Percentiles rank a stretch among this genome's conserved stretches.
phyloP scores from a whole-genome alignment of 345 rosid species.

The Geranium brycei region DNA sequence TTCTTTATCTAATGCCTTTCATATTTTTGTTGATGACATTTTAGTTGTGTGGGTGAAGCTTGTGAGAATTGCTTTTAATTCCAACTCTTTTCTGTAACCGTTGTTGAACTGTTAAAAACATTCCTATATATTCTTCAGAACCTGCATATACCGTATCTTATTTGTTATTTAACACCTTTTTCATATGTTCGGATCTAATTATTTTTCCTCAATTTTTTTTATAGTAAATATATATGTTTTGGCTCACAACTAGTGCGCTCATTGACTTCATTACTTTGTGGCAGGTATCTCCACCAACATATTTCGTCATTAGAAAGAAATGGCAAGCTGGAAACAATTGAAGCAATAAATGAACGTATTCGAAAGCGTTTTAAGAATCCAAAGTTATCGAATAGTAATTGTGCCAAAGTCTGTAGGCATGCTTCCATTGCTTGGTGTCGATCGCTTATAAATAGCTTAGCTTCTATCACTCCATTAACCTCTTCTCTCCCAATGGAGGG shows the following conservation, averaged over 20 bases:
- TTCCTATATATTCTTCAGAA: too few relatives aligned
- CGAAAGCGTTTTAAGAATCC: constrained; percentile 91
- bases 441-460: constrained; percentile 56
- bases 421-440: constrained; percentile 93
- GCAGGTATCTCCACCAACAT: constrained; percentile 64
- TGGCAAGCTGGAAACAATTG: constrained; percentile 70
- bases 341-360: constrained; percentile 73
- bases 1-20: too few relatives aligned
- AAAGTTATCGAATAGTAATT: constrained; percentile 58
- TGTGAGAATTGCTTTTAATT: too few relatives aligned
- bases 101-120: too few relatives aligned
- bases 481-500: constrained; percentile 31
- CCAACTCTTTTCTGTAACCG: too few relatives aligned
- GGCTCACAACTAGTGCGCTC: constrained; percentile 3
- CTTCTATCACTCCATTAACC: constrained; percentile 55
- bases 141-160: too few relatives aligned
- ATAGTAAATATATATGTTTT: neutral
- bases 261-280: constrained; percentile 13
- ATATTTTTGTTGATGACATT: too few relatives aligned
- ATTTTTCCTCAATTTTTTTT: too few relatives aligned
- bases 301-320: constrained; percentile 48
- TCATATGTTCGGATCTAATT: too few relatives aligned
- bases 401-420: constrained; percentile 82
- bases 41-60: too few relatives aligned
- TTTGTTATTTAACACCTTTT: too few relatives aligned